phyloP scores from a whole-genome alignment of 2,329 filamentous ascomycete genomes.

The Hyphodiscus sp. region DNA sequence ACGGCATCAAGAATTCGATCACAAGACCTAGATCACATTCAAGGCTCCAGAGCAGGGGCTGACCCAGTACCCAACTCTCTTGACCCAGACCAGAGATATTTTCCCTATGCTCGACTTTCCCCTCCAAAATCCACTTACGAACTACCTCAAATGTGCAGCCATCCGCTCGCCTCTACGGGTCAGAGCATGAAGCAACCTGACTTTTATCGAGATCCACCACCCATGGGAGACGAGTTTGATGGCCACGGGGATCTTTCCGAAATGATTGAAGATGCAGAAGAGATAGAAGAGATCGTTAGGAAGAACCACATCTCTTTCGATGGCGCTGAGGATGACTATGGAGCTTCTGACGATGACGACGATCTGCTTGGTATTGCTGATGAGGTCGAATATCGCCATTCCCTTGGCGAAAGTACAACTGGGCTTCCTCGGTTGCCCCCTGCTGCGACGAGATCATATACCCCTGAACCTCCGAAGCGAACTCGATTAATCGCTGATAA shows the following conservation, averaged over 20 bases:
- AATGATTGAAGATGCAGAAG: conserved; percentile 21
- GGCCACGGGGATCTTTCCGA: conserved; percentile 17
- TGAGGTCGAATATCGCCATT: conserved; percentile 34
- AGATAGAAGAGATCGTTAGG: conserved; percentile 7
- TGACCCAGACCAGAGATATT: background rate
- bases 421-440: conserved; percentile 13
- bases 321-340: conserved; percentile 18
- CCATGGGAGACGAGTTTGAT: conserved; percentile 19
- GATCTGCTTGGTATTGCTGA: conserved; percentile 36
- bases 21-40: background rate
- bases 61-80: background rate
- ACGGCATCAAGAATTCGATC: background rate
- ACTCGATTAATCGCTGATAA: conserved; percentile 8
- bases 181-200: conserved; percentile 14
- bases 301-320: conserved; percentile 2
- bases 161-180: background rate
- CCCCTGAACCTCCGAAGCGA: conserved; percentile 10
- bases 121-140: background rate
- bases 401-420: conserved; percentile 20
- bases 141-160: background rate
- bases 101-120: background rate
- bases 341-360: conserved; percentile 28
- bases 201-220: conserved; percentile 15
- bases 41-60: background rate
- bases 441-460: conserved; percentile 15